phyloP scores from a whole-genome alignment of 2,329 filamentous ascomycete genomes.

The Fusarium xylarioides region DNA sequence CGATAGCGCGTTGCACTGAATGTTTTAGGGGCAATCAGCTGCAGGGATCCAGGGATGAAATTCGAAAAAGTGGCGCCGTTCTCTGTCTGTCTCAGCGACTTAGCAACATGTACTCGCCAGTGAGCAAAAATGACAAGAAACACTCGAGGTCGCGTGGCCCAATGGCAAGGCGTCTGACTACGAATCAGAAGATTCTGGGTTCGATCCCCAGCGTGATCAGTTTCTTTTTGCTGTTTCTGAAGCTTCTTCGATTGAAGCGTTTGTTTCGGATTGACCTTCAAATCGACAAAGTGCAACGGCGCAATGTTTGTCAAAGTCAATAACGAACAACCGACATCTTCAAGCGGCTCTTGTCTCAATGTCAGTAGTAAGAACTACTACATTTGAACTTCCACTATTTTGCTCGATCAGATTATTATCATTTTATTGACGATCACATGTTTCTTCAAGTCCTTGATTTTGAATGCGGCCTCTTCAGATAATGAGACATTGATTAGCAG shows the following conservation, averaged over 20 bases:
- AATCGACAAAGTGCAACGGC: background rate
- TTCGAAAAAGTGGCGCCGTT: background rate
- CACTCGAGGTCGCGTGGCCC: constrained; percentile 24
- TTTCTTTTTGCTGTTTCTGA: background rate
- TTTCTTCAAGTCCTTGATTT: background rate
- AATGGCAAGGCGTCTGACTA: constrained; percentile 44
- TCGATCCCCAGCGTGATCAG: constrained; percentile 41
- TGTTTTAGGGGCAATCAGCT: constrained; percentile 39
- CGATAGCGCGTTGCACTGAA: constrained; percentile 30
- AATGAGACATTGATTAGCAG: background rate
- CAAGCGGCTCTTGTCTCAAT: background rate
- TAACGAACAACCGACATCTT: fast-evolving
- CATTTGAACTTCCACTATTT: background rate
- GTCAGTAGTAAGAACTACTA: background rate
- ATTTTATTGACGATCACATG: background rate
- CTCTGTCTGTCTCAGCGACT: fast-evolving
- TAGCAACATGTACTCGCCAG: background rate
- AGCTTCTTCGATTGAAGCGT: background rate
- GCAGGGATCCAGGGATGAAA: constrained; percentile 20
- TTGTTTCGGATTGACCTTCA: background rate
- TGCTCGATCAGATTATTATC: background rate
- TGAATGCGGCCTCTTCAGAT: background rate
- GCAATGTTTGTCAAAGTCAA: background rate
- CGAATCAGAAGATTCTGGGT: constrained; percentile 45
- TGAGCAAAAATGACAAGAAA: background rate